These are phyloP conservation scores for Xylaria sp. DNA, from an alignment of 2,329 filamentous ascomycete species.

Conservation along the genomic window DNA sequence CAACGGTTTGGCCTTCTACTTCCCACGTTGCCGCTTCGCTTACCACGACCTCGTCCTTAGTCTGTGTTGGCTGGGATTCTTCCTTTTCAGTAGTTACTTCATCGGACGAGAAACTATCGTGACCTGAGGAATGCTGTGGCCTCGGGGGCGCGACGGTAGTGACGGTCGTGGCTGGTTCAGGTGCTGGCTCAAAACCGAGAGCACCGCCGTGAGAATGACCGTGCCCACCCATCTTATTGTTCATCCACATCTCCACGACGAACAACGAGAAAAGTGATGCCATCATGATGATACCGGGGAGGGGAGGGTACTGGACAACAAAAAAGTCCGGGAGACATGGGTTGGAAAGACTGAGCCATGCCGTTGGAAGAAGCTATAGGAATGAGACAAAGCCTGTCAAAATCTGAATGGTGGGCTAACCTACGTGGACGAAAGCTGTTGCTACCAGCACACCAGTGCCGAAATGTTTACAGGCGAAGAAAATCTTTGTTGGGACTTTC, in stretches of 20 bases:
- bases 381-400: not conserved
- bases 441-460: slow-evolving; percentile 78
- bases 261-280: slow-evolving; percentile 69
- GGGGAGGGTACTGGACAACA: slow-evolving; percentile 66
- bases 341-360: slow-evolving; percentile 62
- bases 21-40: slow-evolving; percentile 54
- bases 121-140: slow-evolving; percentile 46
- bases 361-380: slow-evolving; percentile 65
- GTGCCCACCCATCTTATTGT: slow-evolving; percentile 67
- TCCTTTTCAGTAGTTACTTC: slow-evolving; percentile 54
- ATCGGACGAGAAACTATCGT: slow-evolving; percentile 50
- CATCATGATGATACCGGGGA: slow-evolving; percentile 75
- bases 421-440: slow-evolving; percentile 74
- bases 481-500: slow-evolving; percentile 65
- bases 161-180: slow-evolving; percentile 3
- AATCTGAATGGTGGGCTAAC: slow-evolving; percentile 45
- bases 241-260: slow-evolving; percentile 69
- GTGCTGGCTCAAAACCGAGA: slow-evolving; percentile 53
- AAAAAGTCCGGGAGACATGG: slow-evolving; percentile 69
- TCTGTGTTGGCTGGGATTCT: slow-evolving; percentile 49
- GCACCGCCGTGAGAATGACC: slow-evolving; percentile 68
- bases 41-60: slow-evolving; percentile 44
- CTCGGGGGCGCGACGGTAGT: slow-evolving; percentile 43
- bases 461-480: slow-evolving; percentile 73
- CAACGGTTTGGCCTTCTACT: slow-evolving; percentile 56